Conservation (phyloP, 2,329 filamentous ascomycete species). For the Monosporascus sp. region DNA sequence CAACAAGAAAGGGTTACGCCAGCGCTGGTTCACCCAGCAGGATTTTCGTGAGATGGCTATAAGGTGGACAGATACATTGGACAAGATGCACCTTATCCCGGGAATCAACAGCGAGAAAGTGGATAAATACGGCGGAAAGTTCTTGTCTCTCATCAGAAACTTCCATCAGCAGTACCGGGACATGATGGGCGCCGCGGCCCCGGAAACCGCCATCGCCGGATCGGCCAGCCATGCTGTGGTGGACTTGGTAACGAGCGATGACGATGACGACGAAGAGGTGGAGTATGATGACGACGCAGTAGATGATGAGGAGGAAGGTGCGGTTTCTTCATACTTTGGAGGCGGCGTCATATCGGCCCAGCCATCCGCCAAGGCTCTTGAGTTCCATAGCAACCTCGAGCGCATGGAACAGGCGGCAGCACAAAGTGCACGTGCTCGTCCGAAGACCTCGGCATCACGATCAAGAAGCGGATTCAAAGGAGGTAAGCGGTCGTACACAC, state of each 20-base stretch:
- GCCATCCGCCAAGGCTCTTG: constrained; percentile 15
- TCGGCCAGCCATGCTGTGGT: constrained; percentile 39
- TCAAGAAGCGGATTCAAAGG: constrained; percentile 15
- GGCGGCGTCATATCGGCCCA: constrained; percentile 6
- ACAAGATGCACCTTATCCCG: constrained; percentile 58
- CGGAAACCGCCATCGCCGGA: constrained; percentile 4
- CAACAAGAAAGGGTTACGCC: constrained; percentile 50
- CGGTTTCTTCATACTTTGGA: constrained; percentile 45
- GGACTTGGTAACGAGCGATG: constrained; percentile 44
- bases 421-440: constrained; percentile 14
- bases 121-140: constrained; percentile 51
- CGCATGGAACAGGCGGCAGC: constrained; percentile 14
- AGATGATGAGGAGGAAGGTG: constrained; percentile 23
- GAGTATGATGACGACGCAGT: constrained; percentile 9
- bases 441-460: constrained; percentile 15
- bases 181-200: constrained; percentile 37
- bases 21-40: constrained; percentile 61
- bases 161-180: constrained; percentile 43
- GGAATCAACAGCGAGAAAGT: constrained; percentile 61
- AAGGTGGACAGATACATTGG: constrained; percentile 55
- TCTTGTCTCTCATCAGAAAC: constrained; percentile 53
- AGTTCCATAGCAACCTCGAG: constrained; percentile 26
- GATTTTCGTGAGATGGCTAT: constrained; percentile 71
- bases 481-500: constrained; percentile 12
- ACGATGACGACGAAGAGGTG: constrained; percentile 20